These are phyloP conservation scores for Delphinella strobiligena DNA, from an alignment of 2,329 filamentous ascomycete species.

Conservation along the genomic window DNA sequence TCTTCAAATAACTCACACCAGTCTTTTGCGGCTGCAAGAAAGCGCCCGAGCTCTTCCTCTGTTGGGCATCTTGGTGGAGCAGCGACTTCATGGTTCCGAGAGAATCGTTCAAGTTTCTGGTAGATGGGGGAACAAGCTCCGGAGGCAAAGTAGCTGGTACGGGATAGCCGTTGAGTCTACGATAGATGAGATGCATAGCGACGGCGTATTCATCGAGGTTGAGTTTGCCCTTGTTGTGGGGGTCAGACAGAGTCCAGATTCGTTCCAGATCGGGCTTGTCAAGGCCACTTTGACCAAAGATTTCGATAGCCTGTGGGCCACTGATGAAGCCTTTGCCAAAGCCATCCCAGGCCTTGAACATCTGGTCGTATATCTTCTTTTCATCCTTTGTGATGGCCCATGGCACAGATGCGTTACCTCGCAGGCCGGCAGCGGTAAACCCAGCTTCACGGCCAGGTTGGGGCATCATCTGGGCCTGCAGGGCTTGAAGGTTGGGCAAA, in stretches of 20 bases:
- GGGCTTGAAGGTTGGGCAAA: constrained; percentile 82
- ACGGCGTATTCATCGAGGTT: constrained; percentile 97
- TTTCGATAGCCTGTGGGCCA: constrained; percentile 88
- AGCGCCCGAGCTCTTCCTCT: constrained; percentile 77
- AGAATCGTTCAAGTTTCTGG: constrained; percentile 82
- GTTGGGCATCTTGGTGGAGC: constrained; percentile 78
- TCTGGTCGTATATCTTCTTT: constrained; percentile 88
- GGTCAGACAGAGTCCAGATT: constrained; percentile 89
- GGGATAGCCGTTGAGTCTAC: constrained; percentile 91
- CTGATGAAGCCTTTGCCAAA: constrained; percentile 85
- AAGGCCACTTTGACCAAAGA: constrained; percentile 90
- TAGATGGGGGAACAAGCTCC: constrained; percentile 88
- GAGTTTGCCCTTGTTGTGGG: constrained; percentile 84
- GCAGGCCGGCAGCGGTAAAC: constrained; percentile 75
- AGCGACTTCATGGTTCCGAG: constrained; percentile 88
- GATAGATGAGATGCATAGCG: constrained; percentile 97
- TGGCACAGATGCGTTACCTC: constrained; percentile 88
- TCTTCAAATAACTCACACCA: constrained; percentile 96
- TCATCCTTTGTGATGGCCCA: constrained; percentile 99
- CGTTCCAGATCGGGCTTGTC: constrained; percentile 82
- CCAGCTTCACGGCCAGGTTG: constrained; percentile 81
- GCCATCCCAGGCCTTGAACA: constrained; percentile 95
- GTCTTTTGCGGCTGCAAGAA: constrained; percentile 89
- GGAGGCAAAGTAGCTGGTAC: constrained; percentile 77
- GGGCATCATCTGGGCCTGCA: constrained; percentile 94